Evolutionary conservation across 225 moss, liverwort and hornwort genomes (phyloP).

Genomic region (Straminergon stramineum): DNA sequence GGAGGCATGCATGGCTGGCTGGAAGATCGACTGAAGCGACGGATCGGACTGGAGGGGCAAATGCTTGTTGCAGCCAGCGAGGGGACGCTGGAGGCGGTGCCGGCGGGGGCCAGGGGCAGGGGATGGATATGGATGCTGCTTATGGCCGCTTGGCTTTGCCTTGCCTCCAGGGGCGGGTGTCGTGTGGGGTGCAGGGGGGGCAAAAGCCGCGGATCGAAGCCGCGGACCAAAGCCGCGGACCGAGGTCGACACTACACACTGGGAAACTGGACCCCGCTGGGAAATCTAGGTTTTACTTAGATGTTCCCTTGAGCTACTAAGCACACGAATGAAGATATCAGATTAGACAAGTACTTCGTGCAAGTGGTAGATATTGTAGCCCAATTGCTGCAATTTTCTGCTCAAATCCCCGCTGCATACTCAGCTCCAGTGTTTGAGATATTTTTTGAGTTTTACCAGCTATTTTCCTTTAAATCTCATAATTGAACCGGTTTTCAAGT

Average conservation of each 20-base stretch:
- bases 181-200: background rate
- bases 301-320: background rate
- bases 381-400: background rate
- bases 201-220: background rate
- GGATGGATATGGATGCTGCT: background rate
- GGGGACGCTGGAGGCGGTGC: background rate
- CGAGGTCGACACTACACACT: background rate
- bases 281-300: background rate
- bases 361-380: background rate
- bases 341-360: background rate
- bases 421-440: background rate
- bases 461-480: too few relatives aligned
- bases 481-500: too few relatives aligned
- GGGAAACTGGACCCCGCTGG: background rate
- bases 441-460: too few relatives aligned
- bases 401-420: background rate
- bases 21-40: background rate
- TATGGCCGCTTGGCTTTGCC: background rate
- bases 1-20: background rate
- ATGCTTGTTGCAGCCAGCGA: background rate
- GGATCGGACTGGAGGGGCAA: background rate
- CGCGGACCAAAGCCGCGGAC: background rate
- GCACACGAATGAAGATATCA: background rate
- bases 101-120: background rate
- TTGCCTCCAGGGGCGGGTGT: background rate